Base-by-base conservation (phyloP, 768 basidiomycete species). In the Tulasnella sp. region DNA sequence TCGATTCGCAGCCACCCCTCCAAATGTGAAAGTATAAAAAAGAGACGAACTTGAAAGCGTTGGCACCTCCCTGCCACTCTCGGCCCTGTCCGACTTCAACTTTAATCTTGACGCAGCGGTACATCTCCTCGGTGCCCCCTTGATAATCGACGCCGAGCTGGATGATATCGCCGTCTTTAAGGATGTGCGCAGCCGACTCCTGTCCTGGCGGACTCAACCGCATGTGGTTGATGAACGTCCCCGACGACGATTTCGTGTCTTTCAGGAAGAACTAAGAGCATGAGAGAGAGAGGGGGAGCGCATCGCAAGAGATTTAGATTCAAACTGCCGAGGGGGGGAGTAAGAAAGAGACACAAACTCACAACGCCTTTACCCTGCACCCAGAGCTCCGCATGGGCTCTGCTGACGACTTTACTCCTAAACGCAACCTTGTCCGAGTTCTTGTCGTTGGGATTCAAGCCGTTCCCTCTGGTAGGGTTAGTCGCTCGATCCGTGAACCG, bases 81-180 rank as follows among this genome's bases (percentile, higher is more conserved):
- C 95, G 82, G 14, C 71, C 71, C 34, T 72, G 71, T 9, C 88
- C 88, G 19, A 98, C 80, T 81, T 99, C 96, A 67, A 98, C 83
- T 75, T 92, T 86, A 79, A 99, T 97, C 86, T 96, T 98, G 73
- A 98, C 93, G 73, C 91, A 93, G 82, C 97, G 91, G 80, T 96
- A 98, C 68, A 96, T 94, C 80, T 98, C 95, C 82, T 98, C 95
- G 7, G 92, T 88, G 0, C 96, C 96, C 6, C 96, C 96, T 80
- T 98, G 95, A 81, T 97, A 99, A 79, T 98, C 95, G 34, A 98
- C 94, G 1, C 96, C 95, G 0, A 98, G 87, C 81, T 98, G 96
- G 22, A 98, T 81, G 35, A 98, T 86, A 81, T 98, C 95, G 0
- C 96, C 96, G 74, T 98, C 95, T 81, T 91, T 93, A 76, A 98